Percentiles rank a stretch among this genome's conserved stretches.
Evolutionary conservation across 768 basidiomycete species (phyloP).

Genomic region (Suillus clintonianus): DNA sequence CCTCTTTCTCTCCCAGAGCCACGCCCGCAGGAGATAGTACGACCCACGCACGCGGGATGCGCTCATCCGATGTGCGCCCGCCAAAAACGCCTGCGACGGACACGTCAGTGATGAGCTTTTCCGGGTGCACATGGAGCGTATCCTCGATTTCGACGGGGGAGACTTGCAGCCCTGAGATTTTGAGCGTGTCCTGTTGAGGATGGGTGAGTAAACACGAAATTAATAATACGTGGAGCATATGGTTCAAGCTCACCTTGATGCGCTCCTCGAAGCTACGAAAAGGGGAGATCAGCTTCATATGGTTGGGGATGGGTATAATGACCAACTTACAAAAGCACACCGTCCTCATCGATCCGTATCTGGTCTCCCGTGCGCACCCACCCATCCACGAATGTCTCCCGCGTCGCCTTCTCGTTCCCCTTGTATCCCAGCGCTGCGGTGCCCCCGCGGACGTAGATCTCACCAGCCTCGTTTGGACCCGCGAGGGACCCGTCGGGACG

Average conservation of each 20-base stretch:
- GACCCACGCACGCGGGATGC: conserved; percentile 77
- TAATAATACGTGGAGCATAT: conserved; percentile 18
- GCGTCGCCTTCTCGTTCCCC: conserved; percentile 67
- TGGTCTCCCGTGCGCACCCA: conserved; percentile 79
- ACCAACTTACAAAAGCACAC: conserved; percentile 61
- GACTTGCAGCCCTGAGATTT: conserved; percentile 78
- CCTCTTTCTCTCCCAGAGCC: conserved; percentile 42
- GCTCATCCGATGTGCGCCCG: conserved; percentile 70
- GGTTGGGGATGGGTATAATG: not conserved
- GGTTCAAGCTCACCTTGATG: conserved; percentile 51
- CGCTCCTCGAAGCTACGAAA: conserved; percentile 66
- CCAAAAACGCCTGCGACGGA: conserved; percentile 75
- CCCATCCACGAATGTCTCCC: conserved; percentile 65
- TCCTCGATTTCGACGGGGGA: conserved; percentile 80
- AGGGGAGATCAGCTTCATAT: too few relatives aligned
- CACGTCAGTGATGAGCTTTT: conserved; percentile 60
- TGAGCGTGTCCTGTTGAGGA: conserved; percentile 66
- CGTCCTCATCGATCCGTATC: conserved; percentile 59
- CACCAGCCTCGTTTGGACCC: conserved; percentile 58
- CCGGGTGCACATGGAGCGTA: conserved; percentile 62
- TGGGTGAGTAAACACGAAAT: not conserved
- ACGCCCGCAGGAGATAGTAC: conserved; percentile 62
- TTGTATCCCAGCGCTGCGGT: conserved; percentile 71
- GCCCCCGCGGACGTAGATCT: conserved; percentile 57
- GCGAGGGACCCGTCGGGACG: conserved; percentile 60